Evolutionary conservation across 163 green algal species (phyloP), one percentile per base, ranked within the genome.

Genomic region (Coccomyxa subellipsoidea): DNA sequence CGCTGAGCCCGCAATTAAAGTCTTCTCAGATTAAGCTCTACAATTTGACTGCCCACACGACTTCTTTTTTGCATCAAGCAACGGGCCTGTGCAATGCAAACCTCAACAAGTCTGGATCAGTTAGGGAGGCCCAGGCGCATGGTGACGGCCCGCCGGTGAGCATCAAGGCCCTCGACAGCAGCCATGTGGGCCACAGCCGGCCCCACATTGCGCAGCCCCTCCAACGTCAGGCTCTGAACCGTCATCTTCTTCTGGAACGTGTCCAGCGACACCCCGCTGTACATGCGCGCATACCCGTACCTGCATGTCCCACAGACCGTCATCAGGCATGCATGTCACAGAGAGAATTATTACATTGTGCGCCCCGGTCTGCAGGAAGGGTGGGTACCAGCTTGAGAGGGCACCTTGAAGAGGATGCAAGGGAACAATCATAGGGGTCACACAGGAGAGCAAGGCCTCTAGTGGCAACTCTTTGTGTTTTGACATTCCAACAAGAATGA

Each of bases 261-360:
- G 86, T 99, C 97, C 38, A 99, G 87, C 23, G 87, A 95, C 0
- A 99, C 97, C 0, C 97, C 97, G 76, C 87, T 94, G 91, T 99
- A 99, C 97, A 99, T 99, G 54, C 94, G 90, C 18, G 96, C 94
- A 83, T 99, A 99, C 70, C 97, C 97, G 87, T 99, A 99, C n/a
- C 66, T 73, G 66, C 66, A 73, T 4, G 23, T n/a, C n/a, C n/a
- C n/a, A n/a, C n/a, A n/a, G n/a, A n/a, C n/a, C n/a, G n/a, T n/a
- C n/a, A n/a, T n/a, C 47, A 12, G 5, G 10, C 47, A 59, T 59
- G 47, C 47, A 59, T 59, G 47, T 59, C 47, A n/a, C n/a, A n/a
- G n/a, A n/a, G n/a, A n/a, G n/a, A n/a, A n/a, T n/a, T n/a, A n/a
- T n/a, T n/a, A n/a, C n/a, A n/a, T n/a, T n/a, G n/a, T n/a, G n/a